Evolutionary conservation across 441 rosid genomes (phyloP), one percentile per base, ranked within the genome.

Genomic region (Corymbia citriodora): DNA sequence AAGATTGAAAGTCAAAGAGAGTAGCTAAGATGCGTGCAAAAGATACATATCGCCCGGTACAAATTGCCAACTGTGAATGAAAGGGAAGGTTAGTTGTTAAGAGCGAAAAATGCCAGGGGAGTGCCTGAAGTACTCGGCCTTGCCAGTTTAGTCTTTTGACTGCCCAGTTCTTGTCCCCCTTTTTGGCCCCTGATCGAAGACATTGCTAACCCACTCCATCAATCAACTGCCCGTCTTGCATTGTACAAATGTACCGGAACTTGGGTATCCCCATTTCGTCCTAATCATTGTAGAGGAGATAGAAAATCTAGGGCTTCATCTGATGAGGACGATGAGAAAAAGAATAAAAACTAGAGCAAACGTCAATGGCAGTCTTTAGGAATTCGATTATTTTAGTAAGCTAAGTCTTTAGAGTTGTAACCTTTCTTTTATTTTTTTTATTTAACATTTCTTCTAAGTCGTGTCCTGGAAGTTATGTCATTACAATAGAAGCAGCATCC

Each of bases 11-110:
- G 83, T 74, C 52, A 74, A 50, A 40, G 50, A 40, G 50, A 29
- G 52, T 40, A 40, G 83, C 52, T 40, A 40, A 74, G 50, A 23
- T 74, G 48, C 23, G 83, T 7, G 27, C 52, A 23, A 74, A 23
- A 40, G 48, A 21, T 36, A 10, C 82, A 7, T 25, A 36, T 33
- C 72, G 4, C 48, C 82, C 49, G 3, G 83, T 40, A 40, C 50
- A 40, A 74, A 74, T 74, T 74, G 83, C 83, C 83, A 74, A 74
- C 83, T 74, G 83, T 74, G 83, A 74, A 74, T 74, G 52, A 21
- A 74, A 87, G 49, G 68, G 29, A 25, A 11, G 49, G 68, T 33
- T 19, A 55, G 50, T 27, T 55, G 68, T 55, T 7, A 10, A 21
- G 29, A 33, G 88, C 7, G 55, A 87, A 40, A 33, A 33, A 87